Base-by-base conservation (phyloP, 768 basidiomycete genomes). In the Phlebiopsis flavidoalba region DNA sequence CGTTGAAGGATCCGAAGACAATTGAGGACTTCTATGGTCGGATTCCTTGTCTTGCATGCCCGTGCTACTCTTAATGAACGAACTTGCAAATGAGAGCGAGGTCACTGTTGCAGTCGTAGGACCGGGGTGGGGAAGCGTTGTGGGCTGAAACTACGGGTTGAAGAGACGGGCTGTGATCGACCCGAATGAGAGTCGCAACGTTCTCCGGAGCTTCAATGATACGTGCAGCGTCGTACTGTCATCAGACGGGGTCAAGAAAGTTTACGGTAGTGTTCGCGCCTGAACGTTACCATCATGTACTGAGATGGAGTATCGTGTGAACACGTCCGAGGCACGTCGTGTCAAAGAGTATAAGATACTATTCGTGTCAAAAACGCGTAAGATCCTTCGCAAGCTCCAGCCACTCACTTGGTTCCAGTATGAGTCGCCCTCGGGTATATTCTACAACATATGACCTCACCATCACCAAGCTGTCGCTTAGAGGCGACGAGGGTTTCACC, bases 1-100 rank as follows among this genome's bases (percentile, higher is more conserved):
- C 97, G 84, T 60, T 93, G 88, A 19, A 99, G 81, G 8, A 98
- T 84, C 31, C 96, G 83, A n/a, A 98, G 70, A 69, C 94, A 95
- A 69, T 97, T 98, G 49, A 99, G 79, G 4, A 88, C 92, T 71
- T 98, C 89, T 65, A 88, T 93, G 1, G 89, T 88, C 31, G 93
- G 77, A 66, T 85, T 91, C 63, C 83, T 79, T 62, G n/a, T 84
- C 86, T 5, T 77, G 62, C 7, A 77, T 72, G 19, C 78, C 76
- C 10, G 80, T 76, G 26, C 79, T 77, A 17, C 77, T 70, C 65
- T 86, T 89, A 64, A 91, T 88, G 66, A 92, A 78, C 0, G 89
- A 86, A 1, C 85, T 79, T 3, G 88, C 85, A 64, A 88, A 84
- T 11, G 88, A 83, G n/a, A n/a, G n/a, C n/a, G n/a, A n/a, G 8